Base-by-base conservation (phyloP, 306 rosid genomes). In the Vachellia pachyceras region DNA sequence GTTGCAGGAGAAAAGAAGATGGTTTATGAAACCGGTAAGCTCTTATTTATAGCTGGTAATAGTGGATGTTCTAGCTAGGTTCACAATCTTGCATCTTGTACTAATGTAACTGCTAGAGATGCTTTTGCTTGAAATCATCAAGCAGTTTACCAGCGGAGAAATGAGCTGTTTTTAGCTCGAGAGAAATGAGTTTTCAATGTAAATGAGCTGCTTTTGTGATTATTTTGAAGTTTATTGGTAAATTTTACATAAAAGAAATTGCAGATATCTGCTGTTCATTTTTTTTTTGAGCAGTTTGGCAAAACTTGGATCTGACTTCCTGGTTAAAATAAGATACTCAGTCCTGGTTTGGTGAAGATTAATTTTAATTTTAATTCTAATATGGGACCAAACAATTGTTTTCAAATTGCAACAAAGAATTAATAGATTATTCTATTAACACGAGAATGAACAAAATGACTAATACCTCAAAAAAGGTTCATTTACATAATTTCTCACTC, bases 11-110 rank as follows among this genome's bases (percentile, higher is more conserved):
- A 91, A 64, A 82, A 84, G 90, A 44, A 84, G n/a, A 58, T 90
- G 97, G 94, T 88, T 90, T 80, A 90, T 84, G 82, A 69, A 71
- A 55, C 45, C 35, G 78, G 97, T 91, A 76, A 87, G 97, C 82
- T 82, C 77, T 87, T 52, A 22, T 76, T 29, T 73, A 52, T 61
- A 40, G 15, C 72, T 37, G 72, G 15, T 65, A 65, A 36, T 10
- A n/a, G 46, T 40, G 35, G 25, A 36, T 14, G 33, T 29, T 79
- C 37, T 42, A 55, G 70, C 42, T 70, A 37, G 49, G 18, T 44
- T 45, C 57, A 6, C n/a, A 71, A 29, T 25, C 57, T 71, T 25
- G 15, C 76, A 46, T 71, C 76, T 25, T 13, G 41, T 71, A 20
- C 47, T 67, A 15, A 29, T 37, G 11, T 67, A 18, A 57, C 50